These are phyloP conservation scores for Rhodamnia argentea DNA, from an alignment of 345 rosid species.

Conservation along the genomic window DNA sequence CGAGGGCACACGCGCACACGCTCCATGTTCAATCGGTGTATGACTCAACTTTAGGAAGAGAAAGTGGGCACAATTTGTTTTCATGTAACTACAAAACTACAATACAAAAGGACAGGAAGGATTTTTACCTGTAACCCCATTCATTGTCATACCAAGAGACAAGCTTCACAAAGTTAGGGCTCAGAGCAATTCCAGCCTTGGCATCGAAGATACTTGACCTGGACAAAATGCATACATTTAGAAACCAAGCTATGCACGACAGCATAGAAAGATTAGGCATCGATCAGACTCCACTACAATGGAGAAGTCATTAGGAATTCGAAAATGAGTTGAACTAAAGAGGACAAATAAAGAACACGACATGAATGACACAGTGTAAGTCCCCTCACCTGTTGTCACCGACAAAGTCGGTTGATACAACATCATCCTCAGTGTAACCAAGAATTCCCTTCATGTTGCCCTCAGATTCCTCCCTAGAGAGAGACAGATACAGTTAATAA, in stretches of 20 bases:
- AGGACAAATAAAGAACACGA: not conserved
- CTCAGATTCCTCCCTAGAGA: conserved; percentile 46
- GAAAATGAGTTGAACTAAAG: not conserved
- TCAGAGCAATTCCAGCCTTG: conserved; percentile 48
- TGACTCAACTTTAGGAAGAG: not conserved
- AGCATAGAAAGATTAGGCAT: not conserved
- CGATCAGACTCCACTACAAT: not conserved
- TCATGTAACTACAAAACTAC: not conserved
- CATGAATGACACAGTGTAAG: too few species aligned
- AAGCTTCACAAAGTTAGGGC: conserved; percentile 27
- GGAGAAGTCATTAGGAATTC: not conserved
- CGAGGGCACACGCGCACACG: not conserved
- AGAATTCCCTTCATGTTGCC: conserved; percentile 51
- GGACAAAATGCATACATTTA: not conserved
- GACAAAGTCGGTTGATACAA: conserved; percentile 47
- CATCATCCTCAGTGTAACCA: conserved; percentile 54
- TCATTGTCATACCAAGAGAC: conserved; percentile 50
- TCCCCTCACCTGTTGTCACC: conserved; percentile 46
- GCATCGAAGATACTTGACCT: conserved; percentile 55
- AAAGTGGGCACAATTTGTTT: not conserved
- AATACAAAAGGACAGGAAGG: not conserved
- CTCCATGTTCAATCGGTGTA: not conserved
- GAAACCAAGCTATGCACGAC: not conserved
- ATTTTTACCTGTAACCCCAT: conserved; percentile 44
- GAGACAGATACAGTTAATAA: not conserved